Evolutionary conservation across 2,329 filamentous ascomycete species (phyloP), one percentile per base, ranked within the genome.

Genomic region (Trichophyton benhamiae): DNA sequence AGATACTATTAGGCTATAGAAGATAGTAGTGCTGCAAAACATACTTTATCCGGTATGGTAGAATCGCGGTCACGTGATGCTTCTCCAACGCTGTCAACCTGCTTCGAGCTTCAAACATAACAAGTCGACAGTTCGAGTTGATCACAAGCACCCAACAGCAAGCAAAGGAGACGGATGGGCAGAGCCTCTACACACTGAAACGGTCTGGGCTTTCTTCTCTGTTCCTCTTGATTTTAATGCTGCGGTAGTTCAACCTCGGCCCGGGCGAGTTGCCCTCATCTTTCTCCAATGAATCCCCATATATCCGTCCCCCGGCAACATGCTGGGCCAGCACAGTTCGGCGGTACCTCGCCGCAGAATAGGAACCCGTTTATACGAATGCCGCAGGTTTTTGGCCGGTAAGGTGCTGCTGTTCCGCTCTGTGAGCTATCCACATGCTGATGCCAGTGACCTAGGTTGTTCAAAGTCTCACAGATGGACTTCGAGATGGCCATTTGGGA

Each of bases 401-500:
- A 62, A 58, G 67, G n/a, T 41, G 25, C 7, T 15, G 58, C n/a
- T 42, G 20, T 58, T 15, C n/a, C 27, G 22, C 4, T 41, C 52
- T 58, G 4, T 55, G 49, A 30, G 36, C 7, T 17, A 8, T 30
- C 36, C 41, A 3, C 15, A 36, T 38, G 3, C 41, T 42, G 57
- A 42, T 8, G 27, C 8, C 8, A 3, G 33, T 2, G n/a, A 2
- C 33, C 52, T 58, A 80, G 79, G 62, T 75, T 87, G 58, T 86
- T 87, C 79, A 87, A 87, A 72, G 87, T 87, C 69, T 84, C 84
- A 9, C 84, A 86, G 67, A 87, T 87, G 85, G 85, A 87, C 76
- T 87, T 87, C 70, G 85, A 87, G 70, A 86, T 86, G 79, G 85
- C 85, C 20, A 82, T 86, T 66, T 87, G 85, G 85, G 85, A 87